Conservation (phyloP, 371 early-diverging fungal genomes). For the Rhizomucor pusillus region DNA sequence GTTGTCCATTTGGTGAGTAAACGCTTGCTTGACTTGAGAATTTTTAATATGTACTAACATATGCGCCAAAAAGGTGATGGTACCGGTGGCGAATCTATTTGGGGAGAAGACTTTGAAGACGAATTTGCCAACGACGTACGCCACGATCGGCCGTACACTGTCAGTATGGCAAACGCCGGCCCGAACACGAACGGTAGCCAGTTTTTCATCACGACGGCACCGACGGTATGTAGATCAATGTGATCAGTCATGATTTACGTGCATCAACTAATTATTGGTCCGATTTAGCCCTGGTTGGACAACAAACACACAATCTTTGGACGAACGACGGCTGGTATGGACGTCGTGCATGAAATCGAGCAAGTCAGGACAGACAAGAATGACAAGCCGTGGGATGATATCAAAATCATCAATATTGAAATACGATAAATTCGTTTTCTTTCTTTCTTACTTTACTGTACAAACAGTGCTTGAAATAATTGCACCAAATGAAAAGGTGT, state of each 20-base stretch:
- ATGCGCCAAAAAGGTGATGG: constrained; percentile 61
- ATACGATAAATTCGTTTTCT: constrained; percentile 43
- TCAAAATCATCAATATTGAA: constrained; percentile 69
- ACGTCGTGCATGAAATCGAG: constrained; percentile 91
- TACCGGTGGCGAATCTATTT: constrained; percentile 95
- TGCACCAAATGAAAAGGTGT: no score
- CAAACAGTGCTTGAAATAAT: no score
- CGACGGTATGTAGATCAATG: constrained; percentile 58
- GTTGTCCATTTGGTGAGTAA: constrained; percentile 69
- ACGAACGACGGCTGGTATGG: constrained; percentile 90
- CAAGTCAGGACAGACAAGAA: constrained; percentile 67
- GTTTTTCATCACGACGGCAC: constrained; percentile 97
- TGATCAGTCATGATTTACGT: not conserved
- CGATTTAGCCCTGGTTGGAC: constrained; percentile 85
- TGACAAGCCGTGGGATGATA: constrained; percentile 80
- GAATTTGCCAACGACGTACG: constrained; percentile 80
- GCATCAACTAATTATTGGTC: not conserved
- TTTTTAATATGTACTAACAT: not conserved
- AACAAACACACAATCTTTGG: constrained; percentile 98
- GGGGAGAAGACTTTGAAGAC: constrained; percentile 95
- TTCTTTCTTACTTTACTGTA: no score
- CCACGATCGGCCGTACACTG: constrained; percentile 88
- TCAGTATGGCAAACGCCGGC: constrained; percentile 99
- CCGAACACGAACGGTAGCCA: constrained; percentile 92
- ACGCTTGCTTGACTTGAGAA: not conserved